Percentiles rank a stretch among this genome's conserved stretches.
Evolutionary conservation across 768 basidiomycete species (phyloP).

Genomic region (Paxillus ammoniavirescens): DNA sequence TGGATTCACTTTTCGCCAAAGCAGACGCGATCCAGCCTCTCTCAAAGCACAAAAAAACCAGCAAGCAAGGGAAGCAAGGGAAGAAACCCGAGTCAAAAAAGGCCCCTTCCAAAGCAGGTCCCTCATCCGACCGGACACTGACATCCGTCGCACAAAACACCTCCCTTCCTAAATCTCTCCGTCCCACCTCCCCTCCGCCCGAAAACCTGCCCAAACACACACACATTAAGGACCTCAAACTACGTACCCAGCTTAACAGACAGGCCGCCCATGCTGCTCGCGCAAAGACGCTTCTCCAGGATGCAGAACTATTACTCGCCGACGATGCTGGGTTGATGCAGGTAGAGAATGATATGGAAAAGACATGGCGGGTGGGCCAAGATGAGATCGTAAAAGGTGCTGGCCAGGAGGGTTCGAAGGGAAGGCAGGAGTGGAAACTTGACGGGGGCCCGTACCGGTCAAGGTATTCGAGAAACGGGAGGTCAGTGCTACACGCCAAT

Average conservation of each 20-base stretch:
- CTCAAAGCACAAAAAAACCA: slow-evolving; percentile 42
- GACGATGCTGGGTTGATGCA: slow-evolving; percentile 74
- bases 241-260: slow-evolving; percentile 65
- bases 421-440: slow-evolving; percentile 75
- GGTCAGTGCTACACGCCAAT: slow-evolving; percentile 44
- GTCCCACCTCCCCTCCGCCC: slow-evolving; percentile 44
- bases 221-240: slow-evolving; percentile 73
- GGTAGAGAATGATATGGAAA: slow-evolving; percentile 76
- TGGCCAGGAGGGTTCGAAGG: slow-evolving; percentile 72
- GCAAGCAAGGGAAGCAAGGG: slow-evolving; percentile 9
- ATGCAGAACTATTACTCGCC: slow-evolving; percentile 68
- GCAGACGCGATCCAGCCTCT: slow-evolving; percentile 57
- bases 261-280: slow-evolving; percentile 62
- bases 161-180: slow-evolving; percentile 67
- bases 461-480: slow-evolving; percentile 88
- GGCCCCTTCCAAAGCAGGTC: slow-evolving; percentile 12
- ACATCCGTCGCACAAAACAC: slow-evolving; percentile 60
- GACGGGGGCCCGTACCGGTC: slow-evolving; percentile 84
- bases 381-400: slow-evolving; percentile 66
- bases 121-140: slow-evolving; percentile 48
- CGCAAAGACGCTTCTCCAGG: slow-evolving; percentile 59
- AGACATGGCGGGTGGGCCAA: slow-evolving; percentile 88
- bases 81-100: slow-evolving; percentile 25
- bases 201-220: slow-evolving; percentile 48
- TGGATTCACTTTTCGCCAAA: slow-evolving; percentile 75